These are phyloP conservation scores for Blastobotrys proliferans DNA, from an alignment of 1,139 yeast genomes.

Conservation along the genomic window DNA sequence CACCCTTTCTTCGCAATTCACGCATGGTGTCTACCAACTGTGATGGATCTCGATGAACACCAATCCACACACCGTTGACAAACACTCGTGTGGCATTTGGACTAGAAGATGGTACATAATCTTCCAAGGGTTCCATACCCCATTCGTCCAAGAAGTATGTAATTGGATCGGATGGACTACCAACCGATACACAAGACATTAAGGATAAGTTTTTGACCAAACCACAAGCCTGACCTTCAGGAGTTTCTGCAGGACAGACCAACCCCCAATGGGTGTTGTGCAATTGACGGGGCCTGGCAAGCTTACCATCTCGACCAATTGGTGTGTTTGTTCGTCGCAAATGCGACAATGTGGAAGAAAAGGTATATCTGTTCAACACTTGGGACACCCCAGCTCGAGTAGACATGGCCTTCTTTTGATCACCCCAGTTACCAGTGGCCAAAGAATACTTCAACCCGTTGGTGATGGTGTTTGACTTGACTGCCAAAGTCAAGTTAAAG, in stretches of 20 bases:
- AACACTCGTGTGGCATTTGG: constrained; percentile 93
- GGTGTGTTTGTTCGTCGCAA: constrained; percentile 98
- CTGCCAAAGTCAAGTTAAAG: constrained; percentile 92
- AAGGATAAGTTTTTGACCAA: constrained; percentile 90
- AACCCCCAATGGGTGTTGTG: constrained; percentile 99
- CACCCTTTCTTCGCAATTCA: constrained; percentile 90
- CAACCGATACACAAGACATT: constrained; percentile 97
- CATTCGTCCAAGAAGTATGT: constrained; percentile 92
- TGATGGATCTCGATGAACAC: constrained; percentile 96
- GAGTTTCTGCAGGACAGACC: constrained; percentile 99
- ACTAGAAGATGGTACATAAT: constrained; percentile 87
- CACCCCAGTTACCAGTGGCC: constrained; percentile 99
- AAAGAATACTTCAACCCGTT: constrained; percentile 95
- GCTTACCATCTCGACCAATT: constrained; percentile 97
- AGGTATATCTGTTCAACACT: constrained; percentile 95
- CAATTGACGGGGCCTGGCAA: constrained; percentile 96
- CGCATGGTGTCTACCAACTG: constrained; percentile 86
- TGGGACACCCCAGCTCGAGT: constrained; percentile 99
- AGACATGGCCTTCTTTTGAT: constrained; percentile 98
- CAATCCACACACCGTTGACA: constrained; percentile 99
- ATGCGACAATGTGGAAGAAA: constrained; percentile 95
- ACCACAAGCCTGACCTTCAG: constrained; percentile 99
- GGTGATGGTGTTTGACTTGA: constrained; percentile 93
- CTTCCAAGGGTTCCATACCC: constrained; percentile 99
- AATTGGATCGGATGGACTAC: constrained; percentile 95